Base-by-base conservation (phyloP, 768 basidiomycete genomes). In the Russula earlei region DNA sequence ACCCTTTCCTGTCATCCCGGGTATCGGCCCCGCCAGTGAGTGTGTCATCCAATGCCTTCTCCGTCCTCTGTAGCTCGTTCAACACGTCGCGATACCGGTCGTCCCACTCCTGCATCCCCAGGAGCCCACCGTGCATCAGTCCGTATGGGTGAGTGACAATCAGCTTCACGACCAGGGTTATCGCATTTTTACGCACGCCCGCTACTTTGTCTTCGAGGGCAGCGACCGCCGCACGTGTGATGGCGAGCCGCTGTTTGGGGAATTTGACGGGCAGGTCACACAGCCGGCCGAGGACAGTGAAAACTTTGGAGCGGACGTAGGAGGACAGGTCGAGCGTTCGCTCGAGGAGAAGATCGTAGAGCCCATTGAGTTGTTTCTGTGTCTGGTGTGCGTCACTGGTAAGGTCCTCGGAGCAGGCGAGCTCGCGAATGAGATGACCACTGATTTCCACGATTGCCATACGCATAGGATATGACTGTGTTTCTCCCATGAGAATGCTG, bases 391-490 rank as follows among this genome's bases (percentile, higher is more conserved):
- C 75, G 47, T 76, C 74, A 50, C 75, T 71, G 64, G 79, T 66
- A 20, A 72, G 72, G 40, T 78, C 77, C 19, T 71, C 68, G 3
- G 81, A 76, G 19, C 70, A 66, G 0, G 87, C 82, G 12, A 97
- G 79, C 61, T 97, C 90, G 42, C 77, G 75, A 66, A 98, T 91
- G 58, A 98, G 80, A 56, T 76, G 74, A 5, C 91, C 91, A 38
- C 98, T 81, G 55, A 94, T 79, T 67, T 98, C 95, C 49, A 99
- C 81, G 54, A 99, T 77, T 1, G 92, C 91, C 74, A 92, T 87
- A 40, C 96, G 91, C 84, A 99, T 93, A 0, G 93, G 90, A 66
- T 98, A 96, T 0, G 93, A 85, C 92, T 96, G 63, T 14, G 45
- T 36, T 19, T 24, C 1, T 22, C 17, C 11, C 11, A 36, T 12